Base-by-base conservation (phyloP, 1,284 basidiomycete genomes). In the Cutaneotrichosporon mucoides region DNA sequence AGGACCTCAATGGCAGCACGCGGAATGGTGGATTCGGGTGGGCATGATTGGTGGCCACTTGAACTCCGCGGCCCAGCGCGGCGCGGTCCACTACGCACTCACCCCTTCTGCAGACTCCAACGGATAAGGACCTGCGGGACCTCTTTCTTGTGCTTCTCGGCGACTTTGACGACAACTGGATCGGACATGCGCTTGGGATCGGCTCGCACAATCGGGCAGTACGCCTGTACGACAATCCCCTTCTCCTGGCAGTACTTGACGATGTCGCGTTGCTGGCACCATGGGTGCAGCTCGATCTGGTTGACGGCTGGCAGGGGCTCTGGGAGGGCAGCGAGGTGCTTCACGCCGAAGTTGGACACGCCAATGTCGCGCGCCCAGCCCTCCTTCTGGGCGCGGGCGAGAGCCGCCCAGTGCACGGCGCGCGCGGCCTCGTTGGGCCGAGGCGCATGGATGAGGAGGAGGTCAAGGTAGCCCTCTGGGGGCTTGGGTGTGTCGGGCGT, bases 41-140 rank as follows among this genome's bases (percentile, higher is more conserved):
- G 24, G n/a, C n/a, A 24, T 24, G 24, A 24, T 24, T 24, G 24
- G 24, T 24, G 24, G 24, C 24, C 24, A 24, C 24, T 24, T 24
- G 24, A 24, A 24, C 24, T 24, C 24, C 24, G 24, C 24, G 24
- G 24, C 24, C 24, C 24, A 24, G 24, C 24, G 24, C 24, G 24
- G 24, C 24, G 24, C 24, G 24, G 24, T 24, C 24, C 24, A 10
- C 9, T 45, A 12, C n/a, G 7, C 6, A 76, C 84, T 53, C 66
- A 89, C 86, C 88, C 88, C 70, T 85, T 85, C 73, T 92, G 90
- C 48, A 92, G 77, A 50, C 87, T 89, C 90, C 90, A 92, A 11
- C 90, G 83, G 60, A 92, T 77, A 36, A 92, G 81, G 51, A 93
- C 81, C 68, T 92, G 90, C 1, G 87, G 86, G 11, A 84, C 82